A percentile compares a stretch with the other conserved stretches of the same genome.
These are phyloP conservation scores for Rhodotorula sp. DNA, from an alignment of 1,284 basidiomycete species.

Conservation along the genomic window DNA sequence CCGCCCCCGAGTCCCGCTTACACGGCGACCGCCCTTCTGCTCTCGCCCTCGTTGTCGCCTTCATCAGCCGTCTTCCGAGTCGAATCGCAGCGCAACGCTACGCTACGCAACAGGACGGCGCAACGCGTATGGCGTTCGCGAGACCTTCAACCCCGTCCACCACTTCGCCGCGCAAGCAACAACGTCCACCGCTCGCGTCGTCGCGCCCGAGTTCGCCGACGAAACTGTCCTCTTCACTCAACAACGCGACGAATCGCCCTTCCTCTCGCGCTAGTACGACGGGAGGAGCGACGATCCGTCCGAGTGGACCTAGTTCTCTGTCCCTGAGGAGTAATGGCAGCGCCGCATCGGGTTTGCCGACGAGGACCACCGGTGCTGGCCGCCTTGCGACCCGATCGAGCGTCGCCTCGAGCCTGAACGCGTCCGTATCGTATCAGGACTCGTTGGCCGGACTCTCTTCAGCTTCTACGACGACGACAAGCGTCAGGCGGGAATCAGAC, in stretches of 20 bases:
- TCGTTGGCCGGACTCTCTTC: background rate
- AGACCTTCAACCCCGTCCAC: too few species aligned
- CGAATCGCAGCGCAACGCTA: too few species aligned
- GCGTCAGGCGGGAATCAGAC: background rate
- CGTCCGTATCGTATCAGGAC: constrained; percentile 9
- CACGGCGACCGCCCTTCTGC: too few species aligned
- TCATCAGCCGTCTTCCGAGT: too few species aligned
- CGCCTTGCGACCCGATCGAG: background rate
- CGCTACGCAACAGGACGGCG: too few species aligned
- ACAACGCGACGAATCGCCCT: background rate
- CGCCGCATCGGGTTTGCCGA: background rate
- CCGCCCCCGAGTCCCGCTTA: too few species aligned
- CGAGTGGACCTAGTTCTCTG: background rate
- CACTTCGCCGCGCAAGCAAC: too few species aligned
- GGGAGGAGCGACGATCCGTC: background rate
- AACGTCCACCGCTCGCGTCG: background rate
- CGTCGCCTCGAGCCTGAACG: background rate
- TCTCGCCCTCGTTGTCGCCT: too few species aligned
- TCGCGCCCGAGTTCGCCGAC: background rate
- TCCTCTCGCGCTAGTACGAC: background rate
- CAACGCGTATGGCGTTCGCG: too few species aligned
- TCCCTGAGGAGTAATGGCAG: too few species aligned
- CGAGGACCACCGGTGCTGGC: background rate
- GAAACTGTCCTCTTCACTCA: background rate
- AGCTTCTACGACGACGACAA: background rate